Evolutionary conservation across 192 early-diverging fungal genomes (phyloP), one percentile per base, ranked within the genome.

Genomic region (Coemansia sp.): DNA sequence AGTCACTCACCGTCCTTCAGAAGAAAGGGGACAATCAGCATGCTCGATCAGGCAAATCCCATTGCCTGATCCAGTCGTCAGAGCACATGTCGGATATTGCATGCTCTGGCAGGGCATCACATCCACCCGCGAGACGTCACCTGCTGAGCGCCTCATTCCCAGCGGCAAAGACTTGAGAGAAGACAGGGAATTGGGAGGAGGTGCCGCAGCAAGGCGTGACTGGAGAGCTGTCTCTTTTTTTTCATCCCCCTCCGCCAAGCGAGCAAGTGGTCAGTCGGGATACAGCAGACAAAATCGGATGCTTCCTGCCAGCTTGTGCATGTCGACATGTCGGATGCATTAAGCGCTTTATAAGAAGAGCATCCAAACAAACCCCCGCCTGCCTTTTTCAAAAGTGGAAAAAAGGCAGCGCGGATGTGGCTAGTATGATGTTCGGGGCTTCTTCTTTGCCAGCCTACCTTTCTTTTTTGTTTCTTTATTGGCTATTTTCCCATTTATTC

Each of bases 391-490:
- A n/a, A n/a, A n/a, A n/a, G n/a, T n/a, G n/a, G n/a, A 36, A 24
- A 20, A 38, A 49, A 24, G 27, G 17, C n/a, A n/a, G n/a, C n/a
- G n/a, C n/a, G 29, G 22, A 45, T 6, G 7, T 45, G 43, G 8
- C 32, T 5, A 5, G 32, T 17, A 45, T 14, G n/a, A 45, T 45
- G 27, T 6, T 0, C 31, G 27, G 51, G 29, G 51, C 27, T 27
- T 54, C 22, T 17, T 54, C 27, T n/a, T 32, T 7, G 32, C 32
- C 32, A 35, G n/a, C 49, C 17, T 53, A 35, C 24, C 10, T 51
- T 53, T 40, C 25, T 29, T 4, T 15, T 29, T 29, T 22, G 47
- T 24, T 41, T 58, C 40, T 41, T 42, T 67, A 43, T 68, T 67
- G 49, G 24, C 42, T 37, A 10, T 41, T 20, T 46, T 46, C 45